phyloP scores from a whole-genome alignment of 1,284 basidiomycete genomes.

The Inonotus obliquus region DNA sequence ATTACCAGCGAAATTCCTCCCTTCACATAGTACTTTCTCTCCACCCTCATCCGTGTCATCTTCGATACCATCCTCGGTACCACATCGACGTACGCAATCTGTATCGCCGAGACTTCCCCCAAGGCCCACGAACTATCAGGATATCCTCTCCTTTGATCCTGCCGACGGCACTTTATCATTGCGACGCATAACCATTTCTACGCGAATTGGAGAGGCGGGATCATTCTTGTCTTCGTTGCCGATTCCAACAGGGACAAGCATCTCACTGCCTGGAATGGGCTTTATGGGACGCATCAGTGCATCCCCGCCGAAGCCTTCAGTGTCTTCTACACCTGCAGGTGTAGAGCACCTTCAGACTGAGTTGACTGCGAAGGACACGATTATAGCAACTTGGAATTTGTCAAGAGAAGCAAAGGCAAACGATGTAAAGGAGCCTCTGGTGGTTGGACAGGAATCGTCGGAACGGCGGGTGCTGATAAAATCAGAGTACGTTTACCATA shows the following conservation, averaged over 20 bases:
- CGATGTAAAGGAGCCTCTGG: slow-evolving; percentile 43
- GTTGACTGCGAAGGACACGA: slow-evolving; percentile 46
- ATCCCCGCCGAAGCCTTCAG: slow-evolving; percentile 19
- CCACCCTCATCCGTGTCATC: slow-evolving; percentile 32
- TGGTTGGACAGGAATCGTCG: slow-evolving; percentile 18
- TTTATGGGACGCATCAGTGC: slow-evolving; percentile 26
- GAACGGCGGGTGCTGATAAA: slow-evolving; percentile 22
- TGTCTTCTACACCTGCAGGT: background rate
- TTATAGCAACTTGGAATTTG: slow-evolving; percentile 67
- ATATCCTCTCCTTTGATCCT: slow-evolving; percentile 63
- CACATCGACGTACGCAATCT: slow-evolving; percentile 33
- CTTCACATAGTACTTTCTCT: slow-evolving; percentile 30
- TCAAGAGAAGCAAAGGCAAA: slow-evolving; percentile 48
- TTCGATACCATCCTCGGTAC: slow-evolving; percentile 31
- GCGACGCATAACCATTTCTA: slow-evolving; percentile 47
- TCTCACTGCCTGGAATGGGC: slow-evolving; percentile 43
- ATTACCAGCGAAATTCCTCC: slow-evolving; percentile 39
- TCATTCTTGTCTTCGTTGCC: slow-evolving; percentile 28
- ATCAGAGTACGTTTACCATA: slow-evolving; percentile 20
- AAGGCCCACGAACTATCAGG: slow-evolving; percentile 48
- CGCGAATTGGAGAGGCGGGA: slow-evolving; percentile 27
- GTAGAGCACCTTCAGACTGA: slow-evolving; percentile 32
- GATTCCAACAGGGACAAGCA: slow-evolving; percentile 37
- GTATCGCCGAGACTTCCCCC: slow-evolving; percentile 29
- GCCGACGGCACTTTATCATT: slow-evolving; percentile 52